Evolutionary conservation across 2,329 filamentous ascomycete species (phyloP).

Genomic region (Fusarium clavum): DNA sequence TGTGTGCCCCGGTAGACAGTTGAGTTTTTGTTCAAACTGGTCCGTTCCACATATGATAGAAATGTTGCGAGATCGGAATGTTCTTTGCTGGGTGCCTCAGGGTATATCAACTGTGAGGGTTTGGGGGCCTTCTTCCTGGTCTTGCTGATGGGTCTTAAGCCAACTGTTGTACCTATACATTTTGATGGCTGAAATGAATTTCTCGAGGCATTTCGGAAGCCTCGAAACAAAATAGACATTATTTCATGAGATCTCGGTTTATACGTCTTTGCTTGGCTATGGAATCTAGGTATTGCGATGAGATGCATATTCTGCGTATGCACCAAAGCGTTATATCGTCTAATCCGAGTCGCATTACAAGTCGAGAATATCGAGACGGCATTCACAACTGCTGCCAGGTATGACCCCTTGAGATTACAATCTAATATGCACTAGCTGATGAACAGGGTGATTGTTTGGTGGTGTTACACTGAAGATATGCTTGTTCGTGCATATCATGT

Average conservation of each 20-base stretch:
- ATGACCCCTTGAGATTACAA: not conserved
- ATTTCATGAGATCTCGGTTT: constrained; percentile 21
- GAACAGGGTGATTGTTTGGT: not conserved
- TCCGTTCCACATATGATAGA: constrained; percentile 69
- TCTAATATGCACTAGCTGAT: not conserved
- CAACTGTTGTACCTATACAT: not conserved
- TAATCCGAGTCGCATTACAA: not conserved
- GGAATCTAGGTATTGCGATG: not conserved
- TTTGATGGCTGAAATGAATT: not conserved
- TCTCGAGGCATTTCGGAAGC: constrained; percentile 10
- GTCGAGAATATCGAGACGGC: not conserved
- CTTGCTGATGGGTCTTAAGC: constrained; percentile 20
- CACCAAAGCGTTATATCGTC: constrained; percentile 25
- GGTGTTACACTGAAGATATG: not conserved
- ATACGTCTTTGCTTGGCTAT: not conserved
- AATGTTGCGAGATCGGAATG: constrained; percentile 76
- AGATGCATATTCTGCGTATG: constrained; percentile 18
- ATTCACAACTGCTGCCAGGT: not conserved
- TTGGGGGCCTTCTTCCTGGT: constrained; percentile 3
- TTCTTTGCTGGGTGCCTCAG: constrained; percentile 58
- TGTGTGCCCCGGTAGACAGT: constrained; percentile 77
- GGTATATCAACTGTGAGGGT: constrained; percentile 52
- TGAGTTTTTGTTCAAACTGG: constrained; percentile 64
- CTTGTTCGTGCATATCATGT: not conserved
- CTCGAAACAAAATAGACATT: constrained; percentile 27